Evolutionary conservation across 2,329 filamentous ascomycete genomes (phyloP).

Genomic region (Pseudogymnoascus sp.): DNA sequence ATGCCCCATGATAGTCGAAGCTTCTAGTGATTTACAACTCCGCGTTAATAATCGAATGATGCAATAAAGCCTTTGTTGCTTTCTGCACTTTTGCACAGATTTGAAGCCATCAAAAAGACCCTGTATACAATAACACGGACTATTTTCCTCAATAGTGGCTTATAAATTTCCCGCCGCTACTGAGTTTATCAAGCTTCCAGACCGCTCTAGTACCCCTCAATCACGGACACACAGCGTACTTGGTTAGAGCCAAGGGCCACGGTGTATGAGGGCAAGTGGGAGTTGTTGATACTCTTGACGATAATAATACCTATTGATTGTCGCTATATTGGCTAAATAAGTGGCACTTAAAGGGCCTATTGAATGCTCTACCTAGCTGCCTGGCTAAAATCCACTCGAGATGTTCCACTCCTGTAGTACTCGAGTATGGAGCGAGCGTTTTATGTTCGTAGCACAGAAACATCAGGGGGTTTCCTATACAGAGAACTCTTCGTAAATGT

Average conservation of each 20-base stretch:
- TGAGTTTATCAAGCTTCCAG: constrained; percentile 1
- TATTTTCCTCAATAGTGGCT: neutral
- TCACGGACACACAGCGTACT: neutral
- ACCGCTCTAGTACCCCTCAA: neutral
- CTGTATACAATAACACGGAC: neutral
- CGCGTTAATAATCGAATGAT: neutral
- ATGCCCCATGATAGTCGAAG: neutral
- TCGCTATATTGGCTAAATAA: neutral
- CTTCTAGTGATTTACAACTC: neutral
- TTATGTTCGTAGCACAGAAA: constrained; percentile 3
- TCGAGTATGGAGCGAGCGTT: neutral
- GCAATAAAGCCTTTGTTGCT: neutral
- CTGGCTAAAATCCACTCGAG: neutral
- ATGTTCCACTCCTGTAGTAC: neutral
- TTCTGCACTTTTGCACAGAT: neutral
- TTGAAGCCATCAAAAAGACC: neutral
- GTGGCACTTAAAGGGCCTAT: neutral
- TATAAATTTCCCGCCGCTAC: constrained; percentile 5
- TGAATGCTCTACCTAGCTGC: neutral
- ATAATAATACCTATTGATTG: neutral
- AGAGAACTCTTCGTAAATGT: neutral
- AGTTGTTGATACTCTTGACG: neutral
- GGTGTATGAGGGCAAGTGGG: neutral
- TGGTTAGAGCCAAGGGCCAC: neutral
- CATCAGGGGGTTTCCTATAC: neutral